A percentile compares a stretch with the other conserved stretches of the same genome.
Conservation (phyloP, 345 rosid species). For the Pelargonium nanum region DNA sequence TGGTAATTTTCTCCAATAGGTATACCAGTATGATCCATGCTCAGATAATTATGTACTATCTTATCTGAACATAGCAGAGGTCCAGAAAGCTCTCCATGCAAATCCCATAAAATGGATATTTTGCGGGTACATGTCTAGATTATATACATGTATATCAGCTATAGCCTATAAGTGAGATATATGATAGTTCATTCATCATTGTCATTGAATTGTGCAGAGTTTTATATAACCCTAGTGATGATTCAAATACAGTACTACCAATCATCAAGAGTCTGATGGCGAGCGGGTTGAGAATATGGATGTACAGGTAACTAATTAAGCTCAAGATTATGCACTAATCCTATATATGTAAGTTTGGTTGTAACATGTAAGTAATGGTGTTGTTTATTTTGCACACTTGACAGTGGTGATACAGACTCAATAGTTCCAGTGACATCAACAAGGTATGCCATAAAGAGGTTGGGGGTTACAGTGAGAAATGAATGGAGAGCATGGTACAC, state of each 20-base stretch:
- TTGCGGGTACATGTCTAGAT: constrained; percentile 30
- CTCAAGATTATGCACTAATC: too few species aligned
- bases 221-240: constrained; percentile 19
- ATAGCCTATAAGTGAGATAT: neutral
- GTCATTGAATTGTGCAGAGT: constrained; percentile 7
- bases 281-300: constrained; percentile 28
- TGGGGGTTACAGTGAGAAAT: constrained; percentile 17
- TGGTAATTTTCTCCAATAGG: constrained; percentile 9
- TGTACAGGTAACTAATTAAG: constrained; percentile 48
- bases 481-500: constrained; percentile 25
- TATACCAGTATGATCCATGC: constrained; percentile 34
- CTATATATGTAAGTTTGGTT: too few species aligned
- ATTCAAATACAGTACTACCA: constrained; percentile 29
- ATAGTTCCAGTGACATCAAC: constrained; percentile 37
- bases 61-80: constrained; percentile 33
- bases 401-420: constrained; percentile 39
- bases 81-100: constrained; percentile 39
- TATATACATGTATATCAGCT: neutral
- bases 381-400: too few species aligned
- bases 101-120: constrained; percentile 23
- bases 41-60: constrained; percentile 16
- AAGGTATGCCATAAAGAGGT: constrained; percentile 24
- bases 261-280: constrained; percentile 22
- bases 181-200: neutral
- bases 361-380: too few species aligned